Conservation (phyloP, 495 filamentous ascomycete genomes). For the Pseudoneurospora amorphoporcata region DNA sequence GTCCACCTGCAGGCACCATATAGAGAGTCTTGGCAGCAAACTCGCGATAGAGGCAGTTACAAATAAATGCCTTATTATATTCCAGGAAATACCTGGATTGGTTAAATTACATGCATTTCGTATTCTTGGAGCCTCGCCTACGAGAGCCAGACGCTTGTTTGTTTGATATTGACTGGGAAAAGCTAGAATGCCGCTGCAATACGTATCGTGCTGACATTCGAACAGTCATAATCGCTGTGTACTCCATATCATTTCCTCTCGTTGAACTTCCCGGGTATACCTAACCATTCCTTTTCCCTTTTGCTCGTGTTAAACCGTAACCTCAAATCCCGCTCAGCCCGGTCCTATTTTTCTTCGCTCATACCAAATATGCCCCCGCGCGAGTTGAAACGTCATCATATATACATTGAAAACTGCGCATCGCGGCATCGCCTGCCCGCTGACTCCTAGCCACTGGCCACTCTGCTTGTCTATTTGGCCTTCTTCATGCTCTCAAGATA, state of each 20-base stretch:
- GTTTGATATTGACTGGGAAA: background rate
- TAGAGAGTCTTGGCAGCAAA: background rate
- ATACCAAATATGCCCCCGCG: background rate
- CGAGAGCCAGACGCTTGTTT: background rate
- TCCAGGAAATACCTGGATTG: background rate
- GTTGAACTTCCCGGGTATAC: background rate
- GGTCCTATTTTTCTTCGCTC: background rate
- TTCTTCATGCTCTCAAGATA: slow-evolving; percentile 39
- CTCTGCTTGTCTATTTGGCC: background rate
- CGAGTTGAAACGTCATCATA: background rate
- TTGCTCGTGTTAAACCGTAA: background rate
- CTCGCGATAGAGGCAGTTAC: background rate
- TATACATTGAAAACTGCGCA: background rate
- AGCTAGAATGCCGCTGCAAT: background rate
- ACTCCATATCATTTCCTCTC: background rate
- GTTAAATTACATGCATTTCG: background rate
- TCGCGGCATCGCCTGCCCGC: background rate
- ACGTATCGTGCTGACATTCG: background rate
- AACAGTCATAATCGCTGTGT: background rate
- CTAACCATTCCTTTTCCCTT: background rate
- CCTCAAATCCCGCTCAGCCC: background rate
- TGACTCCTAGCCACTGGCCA: background rate
- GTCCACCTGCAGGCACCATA: background rate
- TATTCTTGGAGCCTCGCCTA: background rate
- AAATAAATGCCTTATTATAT: background rate